Base-by-base conservation (phyloP, 2,329 filamentous ascomycete species). In the Aschersonia sp. region DNA sequence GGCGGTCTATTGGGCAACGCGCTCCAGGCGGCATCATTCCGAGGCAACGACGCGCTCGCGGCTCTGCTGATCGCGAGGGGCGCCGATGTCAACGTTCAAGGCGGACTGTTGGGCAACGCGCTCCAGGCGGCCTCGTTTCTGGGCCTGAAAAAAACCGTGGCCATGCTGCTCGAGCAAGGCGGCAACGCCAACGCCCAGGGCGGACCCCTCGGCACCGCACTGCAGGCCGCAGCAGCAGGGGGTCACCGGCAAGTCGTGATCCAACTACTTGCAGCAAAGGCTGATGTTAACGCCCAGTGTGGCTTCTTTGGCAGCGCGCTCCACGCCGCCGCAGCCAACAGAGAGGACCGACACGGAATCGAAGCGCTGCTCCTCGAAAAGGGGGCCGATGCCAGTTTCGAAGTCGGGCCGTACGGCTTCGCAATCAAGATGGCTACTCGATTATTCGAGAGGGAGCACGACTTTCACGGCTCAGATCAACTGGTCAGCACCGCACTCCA, bases 241-340 rank as follows among this genome's bases (percentile, higher is more conserved):
- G 41, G 41, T 5, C 22, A 14, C 22, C 31, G 32, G 11, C 40
- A 45, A 4, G 35, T 46, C 0, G 32, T 49, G 6, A 12, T 6
- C 8, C n/a, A 40, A 12, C 37, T 52, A 0, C 32, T 55, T 5
- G 40, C 29, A 9, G 47, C 48, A 4, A 50, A 52, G 29, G 54
- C 50, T 5, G 44, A 49, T 37, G 41, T 47, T 5, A 49, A 50
- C 8, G 45, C 39, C 11, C 41, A 43, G 0, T 45, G 47, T 2
- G 47, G 50, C 4, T 44, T 35, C 32, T 49, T 48, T 35, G 41
- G 44, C 7, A 48, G 41, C 46, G 51, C 50, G 10, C 22, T 53
- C 5, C 43, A 51, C 9, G 49, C 49, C 5, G 51, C 51, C 6
- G 41, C n/a, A 14, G 35, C 35, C 8, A 37, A 37, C 35, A 22